Evolutionary conservation across 495 filamentous ascomycete species (phyloP).

Genomic region (Pyrenula aspistea): DNA sequence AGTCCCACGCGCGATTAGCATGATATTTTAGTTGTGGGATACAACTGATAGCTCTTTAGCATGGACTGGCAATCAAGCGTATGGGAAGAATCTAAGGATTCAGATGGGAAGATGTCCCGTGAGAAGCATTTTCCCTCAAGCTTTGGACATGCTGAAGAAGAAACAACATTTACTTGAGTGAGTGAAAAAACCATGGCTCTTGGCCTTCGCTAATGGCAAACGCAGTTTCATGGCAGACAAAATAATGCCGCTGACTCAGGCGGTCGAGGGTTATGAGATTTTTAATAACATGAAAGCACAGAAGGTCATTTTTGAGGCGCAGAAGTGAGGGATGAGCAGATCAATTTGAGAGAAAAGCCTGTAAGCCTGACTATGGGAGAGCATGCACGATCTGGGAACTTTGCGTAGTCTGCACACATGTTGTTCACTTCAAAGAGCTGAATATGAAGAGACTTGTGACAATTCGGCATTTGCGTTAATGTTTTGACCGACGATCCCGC

Average conservation of each 20-base stretch:
- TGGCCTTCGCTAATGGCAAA: slow-evolving; percentile 10
- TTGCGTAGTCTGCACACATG: slow-evolving; percentile 1
- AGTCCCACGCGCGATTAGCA: background rate
- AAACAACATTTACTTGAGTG: slow-evolving; percentile 76
- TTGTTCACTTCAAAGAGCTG: no score
- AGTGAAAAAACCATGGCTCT: slow-evolving; percentile 16
- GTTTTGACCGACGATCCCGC: no score
- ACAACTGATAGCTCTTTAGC: slow-evolving; percentile 22
- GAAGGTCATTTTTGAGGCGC: slow-evolving; percentile 57
- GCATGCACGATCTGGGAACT: slow-evolving; percentile 1
- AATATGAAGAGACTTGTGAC: no score
- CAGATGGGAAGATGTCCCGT: slow-evolving; percentile 95
- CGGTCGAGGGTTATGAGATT: slow-evolving; percentile 79
- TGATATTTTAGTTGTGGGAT: background rate
- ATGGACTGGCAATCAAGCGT: slow-evolving; percentile 71
- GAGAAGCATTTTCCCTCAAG: slow-evolving; percentile 66
- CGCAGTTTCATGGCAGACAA: slow-evolving; percentile 84
- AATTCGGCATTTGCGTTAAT: no score
- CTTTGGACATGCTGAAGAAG: slow-evolving; percentile 64
- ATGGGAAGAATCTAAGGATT: slow-evolving; percentile 80
- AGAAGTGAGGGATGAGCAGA: slow-evolving; percentile 19
- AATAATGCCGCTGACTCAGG: slow-evolving; percentile 77
- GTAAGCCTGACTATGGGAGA: background rate
- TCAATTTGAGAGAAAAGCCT: background rate
- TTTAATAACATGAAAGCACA: slow-evolving; percentile 91